Conservation (phyloP, 768 basidiomycete species). For the Rhodosporidiobolus sp. region DNA sequence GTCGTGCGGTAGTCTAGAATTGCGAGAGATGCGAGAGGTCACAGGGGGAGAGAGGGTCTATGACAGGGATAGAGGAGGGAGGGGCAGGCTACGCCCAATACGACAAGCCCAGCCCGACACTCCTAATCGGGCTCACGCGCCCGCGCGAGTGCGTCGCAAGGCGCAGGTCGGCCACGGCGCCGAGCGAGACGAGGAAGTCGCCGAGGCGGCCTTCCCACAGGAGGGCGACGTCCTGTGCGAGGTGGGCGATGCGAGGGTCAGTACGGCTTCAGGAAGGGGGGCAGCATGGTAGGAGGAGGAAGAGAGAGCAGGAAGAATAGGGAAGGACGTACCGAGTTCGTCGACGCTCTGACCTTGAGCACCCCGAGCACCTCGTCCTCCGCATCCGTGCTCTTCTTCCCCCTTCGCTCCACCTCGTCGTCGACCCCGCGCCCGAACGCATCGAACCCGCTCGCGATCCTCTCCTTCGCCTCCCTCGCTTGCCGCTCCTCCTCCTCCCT, state of each 20-base stretch:
- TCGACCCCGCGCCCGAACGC: conserved; percentile 31
- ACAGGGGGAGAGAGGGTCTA: too few relatives aligned
- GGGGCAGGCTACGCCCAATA: conserved; percentile 25
- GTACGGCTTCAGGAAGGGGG: not conserved
- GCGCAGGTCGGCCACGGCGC: conserved; percentile 78
- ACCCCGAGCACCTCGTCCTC: conserved; percentile 66
- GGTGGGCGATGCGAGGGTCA: not conserved
- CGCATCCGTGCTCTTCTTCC: conserved; percentile 19
- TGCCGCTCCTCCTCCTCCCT: not conserved
- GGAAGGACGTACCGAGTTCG: conserved; percentile 66
- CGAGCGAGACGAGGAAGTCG: conserved; percentile 83
- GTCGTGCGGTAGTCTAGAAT: too few relatives aligned
- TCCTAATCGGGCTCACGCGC: conserved; percentile 27
- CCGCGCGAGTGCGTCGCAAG: conserved; percentile 27
- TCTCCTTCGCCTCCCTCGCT: conserved; percentile 6
- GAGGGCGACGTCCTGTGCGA: conserved; percentile 70
- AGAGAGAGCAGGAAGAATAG: not conserved
- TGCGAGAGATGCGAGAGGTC: too few relatives aligned
- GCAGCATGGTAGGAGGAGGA: not conserved
- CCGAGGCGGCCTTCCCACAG: conserved; percentile 91
- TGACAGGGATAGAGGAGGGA: not conserved
- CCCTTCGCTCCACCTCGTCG: conserved; percentile 1
- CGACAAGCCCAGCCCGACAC: conserved; percentile 26
- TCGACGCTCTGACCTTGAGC: conserved; percentile 82
- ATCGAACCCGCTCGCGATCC: conserved; percentile 21